phyloP scores from a whole-genome alignment of 2,329 filamentous ascomycete genomes.

The Colletotrichum siamense region DNA sequence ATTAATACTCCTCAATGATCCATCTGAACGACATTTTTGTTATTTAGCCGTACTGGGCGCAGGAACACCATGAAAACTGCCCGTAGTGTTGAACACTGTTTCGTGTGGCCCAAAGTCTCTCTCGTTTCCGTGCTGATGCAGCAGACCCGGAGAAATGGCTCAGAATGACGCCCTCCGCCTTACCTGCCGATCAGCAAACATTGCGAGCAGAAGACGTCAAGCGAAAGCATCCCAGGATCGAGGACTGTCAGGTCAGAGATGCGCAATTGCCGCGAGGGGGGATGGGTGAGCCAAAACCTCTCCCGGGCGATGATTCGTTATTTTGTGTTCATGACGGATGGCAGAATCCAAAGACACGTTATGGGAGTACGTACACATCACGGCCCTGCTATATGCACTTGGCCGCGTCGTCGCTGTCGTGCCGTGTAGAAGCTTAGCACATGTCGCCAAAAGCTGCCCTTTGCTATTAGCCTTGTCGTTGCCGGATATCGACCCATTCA shows the following conservation, averaged over 20 bases:
- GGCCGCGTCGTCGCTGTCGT: background rate
- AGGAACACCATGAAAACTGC: background rate
- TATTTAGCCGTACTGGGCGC: background rate
- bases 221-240: background rate
- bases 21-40: background rate
- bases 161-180: background rate
- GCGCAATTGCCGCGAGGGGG: constrained; percentile 4
- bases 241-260: constrained; percentile 1
- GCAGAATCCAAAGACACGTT: background rate
- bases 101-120: background rate
- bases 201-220: constrained; percentile 13
- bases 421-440: constrained; percentile 15
- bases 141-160: background rate
- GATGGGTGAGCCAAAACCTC: background rate
- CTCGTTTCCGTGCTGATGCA: background rate
- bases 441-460: background rate
- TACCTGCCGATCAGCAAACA: background rate
- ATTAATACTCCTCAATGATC: background rate
- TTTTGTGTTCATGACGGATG: background rate
- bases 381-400: background rate
- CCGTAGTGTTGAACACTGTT: background rate
- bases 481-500: background rate
- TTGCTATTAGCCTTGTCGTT: background rate
- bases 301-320: background rate
- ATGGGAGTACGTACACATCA: background rate